Evolutionary conservation across 768 basidiomycete species (phyloP).

Genomic region (Leccinum boreale): DNA sequence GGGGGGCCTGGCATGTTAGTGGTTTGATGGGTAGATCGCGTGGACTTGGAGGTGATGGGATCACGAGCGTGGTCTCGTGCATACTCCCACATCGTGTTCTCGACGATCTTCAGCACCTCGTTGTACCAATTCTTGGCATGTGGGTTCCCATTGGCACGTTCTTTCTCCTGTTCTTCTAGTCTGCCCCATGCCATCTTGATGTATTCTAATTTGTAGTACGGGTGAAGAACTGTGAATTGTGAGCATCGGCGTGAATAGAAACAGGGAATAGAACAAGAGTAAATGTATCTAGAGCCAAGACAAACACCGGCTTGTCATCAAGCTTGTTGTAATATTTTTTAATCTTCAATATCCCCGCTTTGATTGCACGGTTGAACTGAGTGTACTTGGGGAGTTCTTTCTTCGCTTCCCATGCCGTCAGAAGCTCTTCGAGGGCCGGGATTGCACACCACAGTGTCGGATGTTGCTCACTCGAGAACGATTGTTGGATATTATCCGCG

Average conservation of each 20-base stretch:
- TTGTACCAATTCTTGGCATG: not conserved
- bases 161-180: not conserved
- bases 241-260: not conserved
- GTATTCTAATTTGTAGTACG: not conserved
- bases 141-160: not conserved
- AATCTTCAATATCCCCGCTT: not conserved
- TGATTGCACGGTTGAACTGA: not conserved
- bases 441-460: not conserved
- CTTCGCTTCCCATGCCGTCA: not conserved
- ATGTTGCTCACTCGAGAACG: not conserved
- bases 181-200: not conserved
- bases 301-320: not conserved
- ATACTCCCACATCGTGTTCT: not conserved
- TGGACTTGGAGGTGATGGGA: too few species aligned
- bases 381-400: not conserved
- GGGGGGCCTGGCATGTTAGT: too few species aligned
- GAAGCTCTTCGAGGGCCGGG: not conserved
- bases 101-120: not conserved
- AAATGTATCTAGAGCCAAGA: not conserved
- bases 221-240: not conserved
- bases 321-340: not conserved
- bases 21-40: too few species aligned
- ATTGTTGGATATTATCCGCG: not conserved
- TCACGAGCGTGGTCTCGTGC: too few species aligned
- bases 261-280: not conserved